phyloP scores from a whole-genome alignment of 2,329 filamentous ascomycete genomes.

The Aspergillus latus region DNA sequence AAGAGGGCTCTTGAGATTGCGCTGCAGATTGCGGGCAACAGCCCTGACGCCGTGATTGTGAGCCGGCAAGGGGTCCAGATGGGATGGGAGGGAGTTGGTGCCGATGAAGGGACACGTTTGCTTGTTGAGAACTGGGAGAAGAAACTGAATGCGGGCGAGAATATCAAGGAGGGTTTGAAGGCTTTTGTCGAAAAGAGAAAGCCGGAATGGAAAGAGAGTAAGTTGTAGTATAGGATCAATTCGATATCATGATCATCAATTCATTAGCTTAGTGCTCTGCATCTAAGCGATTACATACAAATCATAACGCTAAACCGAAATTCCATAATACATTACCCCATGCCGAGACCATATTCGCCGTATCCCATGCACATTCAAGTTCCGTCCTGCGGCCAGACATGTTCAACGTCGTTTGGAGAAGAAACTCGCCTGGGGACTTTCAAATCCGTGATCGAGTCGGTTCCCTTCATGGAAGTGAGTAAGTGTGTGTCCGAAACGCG shows the following conservation, averaged over 20 bases:
- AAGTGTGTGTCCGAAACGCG: slow-evolving; percentile 17
- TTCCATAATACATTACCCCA: slow-evolving; percentile 26
- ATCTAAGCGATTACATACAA: slow-evolving; percentile 20
- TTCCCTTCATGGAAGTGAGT: slow-evolving; percentile 23
- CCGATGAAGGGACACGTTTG: slow-evolving; percentile 60
- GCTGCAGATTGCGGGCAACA: slow-evolving; percentile 61
- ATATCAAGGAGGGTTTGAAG: slow-evolving; percentile 70
- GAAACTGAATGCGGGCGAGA: slow-evolving; percentile 64
- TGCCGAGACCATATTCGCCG: slow-evolving; percentile 33
- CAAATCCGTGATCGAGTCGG: slow-evolving; percentile 31
- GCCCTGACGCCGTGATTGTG: slow-evolving; percentile 75
- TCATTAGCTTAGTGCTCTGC: slow-evolving; percentile 23
- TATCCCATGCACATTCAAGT: slow-evolving; percentile 30
- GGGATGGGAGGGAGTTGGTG: slow-evolving; percentile 69
- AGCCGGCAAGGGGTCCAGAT: slow-evolving; percentile 68
- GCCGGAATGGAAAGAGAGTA: slow-evolving; percentile 59
- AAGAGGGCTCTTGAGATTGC: slow-evolving; percentile 60
- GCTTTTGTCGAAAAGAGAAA: slow-evolving; percentile 76
- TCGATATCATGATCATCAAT: slow-evolving; percentile 1
- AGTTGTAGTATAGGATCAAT: slow-evolving; percentile 27
- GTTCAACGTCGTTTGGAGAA: slow-evolving; percentile 22
- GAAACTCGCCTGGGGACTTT: slow-evolving; percentile 18
- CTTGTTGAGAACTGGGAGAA: slow-evolving; percentile 61
- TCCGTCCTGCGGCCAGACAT: slow-evolving; percentile 28
- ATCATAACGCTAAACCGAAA: slow-evolving; percentile 23